Base-by-base conservation (phyloP, 495 filamentous ascomycete species). In the Talaromyces nanjingensis region DNA sequence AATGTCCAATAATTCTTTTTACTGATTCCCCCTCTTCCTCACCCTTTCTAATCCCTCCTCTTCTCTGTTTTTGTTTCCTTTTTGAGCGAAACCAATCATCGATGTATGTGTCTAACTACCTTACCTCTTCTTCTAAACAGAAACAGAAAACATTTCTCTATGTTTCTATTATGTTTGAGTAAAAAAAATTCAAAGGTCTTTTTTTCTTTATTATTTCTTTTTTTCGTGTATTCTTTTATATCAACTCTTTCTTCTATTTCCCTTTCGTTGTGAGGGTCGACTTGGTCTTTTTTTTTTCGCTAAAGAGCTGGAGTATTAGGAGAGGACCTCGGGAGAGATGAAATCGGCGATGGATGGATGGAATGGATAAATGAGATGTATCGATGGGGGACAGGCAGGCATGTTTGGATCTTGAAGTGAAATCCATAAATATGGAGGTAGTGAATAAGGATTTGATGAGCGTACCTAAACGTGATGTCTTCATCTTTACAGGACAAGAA, bases 11-110 rank as follows among this genome's bases (percentile, higher is more conserved):
- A 49, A 22, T 49, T 49, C 33, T 49, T 18, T 42, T 45, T 18
- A 49, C 45, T 49, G 45, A 49, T 60, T 49, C 33, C 25, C 18
- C 39, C n/a, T 29, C 12, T 49, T 14, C 20, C 24, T 27, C 39
- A 20, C 22, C 18, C 4, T 29, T 27, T 24, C 34, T 18, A 34
- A 31, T 18, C 11, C 14, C 31, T 59, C 29, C 6, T 29, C 27
- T 29, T 29, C 27, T 29, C 57, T n/a, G 27, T 59, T 37, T 37
- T 60, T 12, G 9, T 34, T 24, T 53, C 37, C 65, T 64, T 57
- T 64, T 55, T 55, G 52, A 55, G 52, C 52, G 52, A 55, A 24
- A 49, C 45, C 45, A 1, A 31, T 49, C 45, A 42, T 42, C 45
- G 3, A 49, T 20, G 22, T 55, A 55, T 55, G 52, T 55, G 52